Percentiles rank a stretch among this genome's conserved stretches.
phyloP scores from a whole-genome alignment of 202 grass and related monocot genomes.

The Zizania palustris region DNA sequence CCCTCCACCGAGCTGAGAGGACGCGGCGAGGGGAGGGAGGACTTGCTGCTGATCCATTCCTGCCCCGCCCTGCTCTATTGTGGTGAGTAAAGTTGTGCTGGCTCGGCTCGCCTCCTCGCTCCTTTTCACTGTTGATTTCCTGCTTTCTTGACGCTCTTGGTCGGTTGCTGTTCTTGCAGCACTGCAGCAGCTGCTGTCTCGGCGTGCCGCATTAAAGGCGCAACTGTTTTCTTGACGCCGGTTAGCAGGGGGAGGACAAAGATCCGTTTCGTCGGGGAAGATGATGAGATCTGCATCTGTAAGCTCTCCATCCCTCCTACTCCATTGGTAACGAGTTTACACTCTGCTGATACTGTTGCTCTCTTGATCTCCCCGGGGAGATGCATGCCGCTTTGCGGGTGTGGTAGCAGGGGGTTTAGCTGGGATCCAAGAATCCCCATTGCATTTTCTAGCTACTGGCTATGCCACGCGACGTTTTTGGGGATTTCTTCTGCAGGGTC shows the following conservation, averaged over 20 bases:
- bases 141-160: neutral
- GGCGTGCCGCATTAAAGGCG: slow-evolving; percentile 41
- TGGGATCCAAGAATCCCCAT: slow-evolving; percentile 32
- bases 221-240: slow-evolving; percentile 39
- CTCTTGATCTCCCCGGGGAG: slow-evolving; percentile 18
- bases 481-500: neutral
- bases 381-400: neutral
- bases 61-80: neutral
- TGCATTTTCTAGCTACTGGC: neutral
- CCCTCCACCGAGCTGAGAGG: neutral
- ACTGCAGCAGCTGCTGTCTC: slow-evolving; percentile 35
- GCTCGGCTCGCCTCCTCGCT: neutral
- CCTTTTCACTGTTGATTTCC: neutral
- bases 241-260: neutral
- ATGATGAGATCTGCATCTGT: slow-evolving; percentile 76
- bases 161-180: slow-evolving; percentile 35
- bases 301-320: slow-evolving; percentile 33
- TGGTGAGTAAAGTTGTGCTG: neutral
- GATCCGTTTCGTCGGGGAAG: slow-evolving; percentile 37
- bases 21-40: neutral
- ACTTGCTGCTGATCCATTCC: neutral
- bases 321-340: neutral
- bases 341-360: neutral
- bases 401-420: neutral
- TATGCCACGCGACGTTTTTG: neutral